Percentiles rank a stretch among this genome's conserved stretches.
These are phyloP conservation scores for Geum urbanum DNA, from an alignment of 306 rosid genomes.

Conservation along the genomic window DNA sequence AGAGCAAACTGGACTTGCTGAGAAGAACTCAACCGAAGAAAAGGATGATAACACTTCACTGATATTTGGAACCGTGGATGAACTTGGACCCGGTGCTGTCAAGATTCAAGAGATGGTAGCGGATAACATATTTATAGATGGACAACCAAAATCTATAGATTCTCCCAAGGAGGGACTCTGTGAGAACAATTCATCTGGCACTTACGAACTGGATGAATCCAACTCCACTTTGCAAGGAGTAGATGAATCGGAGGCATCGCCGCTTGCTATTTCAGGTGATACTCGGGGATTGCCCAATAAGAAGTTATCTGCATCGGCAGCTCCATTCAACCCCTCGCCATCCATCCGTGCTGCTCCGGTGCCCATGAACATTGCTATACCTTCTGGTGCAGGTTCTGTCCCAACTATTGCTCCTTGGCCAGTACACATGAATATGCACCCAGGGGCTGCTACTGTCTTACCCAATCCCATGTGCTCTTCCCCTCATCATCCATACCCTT, in stretches of 20 bases:
- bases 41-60: constrained; percentile 36
- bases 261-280: constrained; percentile 40
- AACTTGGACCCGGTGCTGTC: constrained; percentile 32
- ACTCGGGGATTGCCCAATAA: constrained; percentile 42
- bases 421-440: constrained; percentile 81
- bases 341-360: constrained; percentile 63
- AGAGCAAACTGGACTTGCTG: constrained; percentile 41
- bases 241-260: constrained; percentile 48
- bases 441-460: constrained; percentile 56
- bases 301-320: constrained; percentile 93
- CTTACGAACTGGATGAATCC: constrained; percentile 45
- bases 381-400: constrained; percentile 57
- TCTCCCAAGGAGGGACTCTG: constrained; percentile 37
- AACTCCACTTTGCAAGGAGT: constrained; percentile 36
- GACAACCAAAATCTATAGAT: constrained; percentile 31
- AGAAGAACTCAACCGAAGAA: constrained; percentile 33
- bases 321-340: constrained; percentile 90
- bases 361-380: constrained; percentile 62
- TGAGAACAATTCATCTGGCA: constrained; percentile 39
- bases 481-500: constrained; percentile 82
- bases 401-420: constrained; percentile 78
- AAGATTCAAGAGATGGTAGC: constrained; percentile 45
- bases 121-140: constrained; percentile 30
- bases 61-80: constrained; percentile 35
- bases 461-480: constrained; percentile 74